phyloP scores from a whole-genome alignment of 2,329 filamentous ascomycete genomes.

The Ramularia collo-cygni region DNA sequence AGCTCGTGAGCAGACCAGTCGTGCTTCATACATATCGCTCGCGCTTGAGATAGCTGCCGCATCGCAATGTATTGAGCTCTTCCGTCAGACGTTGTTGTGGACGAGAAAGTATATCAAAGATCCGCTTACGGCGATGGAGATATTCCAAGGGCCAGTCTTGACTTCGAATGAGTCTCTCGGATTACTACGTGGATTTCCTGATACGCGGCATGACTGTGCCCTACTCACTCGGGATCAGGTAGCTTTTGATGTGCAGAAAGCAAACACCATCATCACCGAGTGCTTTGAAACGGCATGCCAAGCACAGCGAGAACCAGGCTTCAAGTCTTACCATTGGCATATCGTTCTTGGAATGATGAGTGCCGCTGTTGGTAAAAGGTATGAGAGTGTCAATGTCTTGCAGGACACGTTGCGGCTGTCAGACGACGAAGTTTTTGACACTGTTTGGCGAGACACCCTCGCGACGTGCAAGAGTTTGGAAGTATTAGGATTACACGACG shows the following conservation, averaged over 20 bases:
- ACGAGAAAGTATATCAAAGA: conserved; percentile 33
- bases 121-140: conserved; percentile 22
- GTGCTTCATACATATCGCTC: conserved; percentile 26
- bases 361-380: conserved; percentile 12
- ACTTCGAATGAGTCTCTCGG: no score
- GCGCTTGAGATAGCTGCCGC: conserved; percentile 28
- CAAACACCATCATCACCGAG: conserved; percentile 25
- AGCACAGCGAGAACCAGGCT: conserved; percentile 30
- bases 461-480: conserved; percentile 13
- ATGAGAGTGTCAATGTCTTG: conserved; percentile 8
- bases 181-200: conserved; percentile 13
- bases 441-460: conserved; percentile 27
- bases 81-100: conserved; percentile 31
- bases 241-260: conserved; percentile 18
- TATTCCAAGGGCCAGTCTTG: conserved; percentile 17
- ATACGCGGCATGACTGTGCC: neutral
- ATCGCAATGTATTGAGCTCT: conserved; percentile 28
- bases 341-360: conserved; percentile 8
- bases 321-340: conserved; percentile 16
- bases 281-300: conserved; percentile 28
- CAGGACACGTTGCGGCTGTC: conserved; percentile 14
- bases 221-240: conserved; percentile 21
- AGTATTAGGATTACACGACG: conserved; percentile 17
- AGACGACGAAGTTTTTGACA: conserved; percentile 14
- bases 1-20: conserved; percentile 24